phyloP scores from a whole-genome alignment of 805 yeast genomes.

The Vanderwaltozyma tropicalis region DNA sequence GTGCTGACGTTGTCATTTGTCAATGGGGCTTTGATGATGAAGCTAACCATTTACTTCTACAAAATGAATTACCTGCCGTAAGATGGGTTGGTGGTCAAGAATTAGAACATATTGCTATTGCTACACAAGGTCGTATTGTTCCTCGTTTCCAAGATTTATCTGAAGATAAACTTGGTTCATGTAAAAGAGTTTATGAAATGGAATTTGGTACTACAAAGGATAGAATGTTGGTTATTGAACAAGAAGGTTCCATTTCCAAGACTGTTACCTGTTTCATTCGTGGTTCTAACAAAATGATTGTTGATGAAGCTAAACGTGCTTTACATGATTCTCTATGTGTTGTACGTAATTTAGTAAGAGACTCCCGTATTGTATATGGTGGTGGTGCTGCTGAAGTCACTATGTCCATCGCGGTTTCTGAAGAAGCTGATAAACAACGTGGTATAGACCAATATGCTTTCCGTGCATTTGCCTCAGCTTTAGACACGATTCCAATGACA shows the following conservation, averaged over 20 bases:
- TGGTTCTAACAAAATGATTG: slow-evolving; percentile 96
- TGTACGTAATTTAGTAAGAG: slow-evolving; percentile 87
- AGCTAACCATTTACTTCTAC: slow-evolving; percentile 84
- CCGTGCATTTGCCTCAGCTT: slow-evolving; percentile 85
- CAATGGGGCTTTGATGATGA: slow-evolving; percentile 99
- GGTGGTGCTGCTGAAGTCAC: slow-evolving; percentile 98
- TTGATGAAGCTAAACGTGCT: slow-evolving; percentile 94
- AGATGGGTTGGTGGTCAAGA: slow-evolving; percentile 99
- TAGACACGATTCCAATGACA: slow-evolving; percentile 87
- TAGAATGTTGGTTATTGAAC: slow-evolving; percentile 89
- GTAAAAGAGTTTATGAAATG: slow-evolving; percentile 76
- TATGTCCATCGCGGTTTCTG: slow-evolving; percentile 82
- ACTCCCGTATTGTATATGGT: slow-evolving; percentile 93
- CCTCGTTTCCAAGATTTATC: slow-evolving; percentile 92
- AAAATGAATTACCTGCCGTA: slow-evolving; percentile 86
- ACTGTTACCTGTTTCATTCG: slow-evolving; percentile 90
- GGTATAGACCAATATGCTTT: slow-evolving; percentile 98
- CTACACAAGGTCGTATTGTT: slow-evolving; percentile 94
- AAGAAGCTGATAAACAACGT: slow-evolving; percentile 83
- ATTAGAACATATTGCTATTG: slow-evolving; percentile 89
- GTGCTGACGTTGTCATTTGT: slow-evolving; percentile 94
- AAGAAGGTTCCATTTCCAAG: slow-evolving; percentile 62
- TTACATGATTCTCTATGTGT: slow-evolving; percentile 95
- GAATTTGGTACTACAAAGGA: slow-evolving; percentile 96
- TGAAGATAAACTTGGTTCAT: slow-evolving; percentile 72